Conservation (phyloP, 306 rosid species). For the Cucurbita pepo region DNA sequence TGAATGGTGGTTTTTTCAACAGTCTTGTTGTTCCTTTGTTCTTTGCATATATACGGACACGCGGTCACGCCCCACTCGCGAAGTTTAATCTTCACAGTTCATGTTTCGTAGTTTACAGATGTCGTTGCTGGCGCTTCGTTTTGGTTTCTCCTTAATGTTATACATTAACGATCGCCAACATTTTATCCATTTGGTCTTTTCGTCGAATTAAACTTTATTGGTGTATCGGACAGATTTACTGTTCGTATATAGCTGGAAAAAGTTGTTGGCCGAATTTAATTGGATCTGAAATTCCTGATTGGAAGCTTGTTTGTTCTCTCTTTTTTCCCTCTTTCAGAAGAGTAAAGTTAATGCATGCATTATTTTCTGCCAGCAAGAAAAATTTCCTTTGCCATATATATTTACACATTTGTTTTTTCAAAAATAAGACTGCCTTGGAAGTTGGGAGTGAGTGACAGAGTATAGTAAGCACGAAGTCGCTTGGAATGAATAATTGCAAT, state of each 20-base stretch:
- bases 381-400: background rate
- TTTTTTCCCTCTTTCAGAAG: background rate
- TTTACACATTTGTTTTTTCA: background rate
- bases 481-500: background rate
- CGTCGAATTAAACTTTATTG: background rate
- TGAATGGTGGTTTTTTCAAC: background rate
- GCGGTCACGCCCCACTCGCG: background rate
- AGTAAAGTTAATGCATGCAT: background rate
- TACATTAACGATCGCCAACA: background rate
- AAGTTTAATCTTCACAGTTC: background rate
- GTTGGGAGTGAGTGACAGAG: background rate
- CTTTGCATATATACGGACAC: background rate
- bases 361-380: background rate
- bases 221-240: background rate
- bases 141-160: background rate
- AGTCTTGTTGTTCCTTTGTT: background rate
- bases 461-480: background rate
- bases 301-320: background rate
- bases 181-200: background rate
- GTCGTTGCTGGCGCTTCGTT: background rate
- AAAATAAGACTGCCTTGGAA: background rate
- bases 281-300: constrained; percentile 1
- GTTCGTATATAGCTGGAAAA: background rate
- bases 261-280: background rate
- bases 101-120: background rate